phyloP scores from a whole-genome alignment of 192 early-diverging fungal species.

The Podila verticillata region DNA sequence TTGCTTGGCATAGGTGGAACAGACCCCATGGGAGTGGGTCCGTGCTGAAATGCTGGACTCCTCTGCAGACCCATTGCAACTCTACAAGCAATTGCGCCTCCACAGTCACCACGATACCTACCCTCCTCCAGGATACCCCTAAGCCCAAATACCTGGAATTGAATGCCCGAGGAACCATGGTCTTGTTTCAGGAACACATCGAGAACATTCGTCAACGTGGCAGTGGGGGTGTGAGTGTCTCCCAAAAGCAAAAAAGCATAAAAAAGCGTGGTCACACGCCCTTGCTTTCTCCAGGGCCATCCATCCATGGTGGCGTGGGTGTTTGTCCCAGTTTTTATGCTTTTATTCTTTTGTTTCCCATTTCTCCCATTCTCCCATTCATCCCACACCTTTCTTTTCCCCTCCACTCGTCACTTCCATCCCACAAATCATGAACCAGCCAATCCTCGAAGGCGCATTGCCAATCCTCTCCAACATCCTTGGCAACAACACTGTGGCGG shows the following conservation, averaged over 20 bases:
- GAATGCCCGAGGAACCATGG: too few species aligned
- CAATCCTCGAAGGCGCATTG: slow-evolving; percentile 27
- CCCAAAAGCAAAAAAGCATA: neutral
- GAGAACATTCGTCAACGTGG: too few species aligned
- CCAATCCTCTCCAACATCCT: slow-evolving; percentile 37
- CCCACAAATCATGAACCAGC: slow-evolving; percentile 26
- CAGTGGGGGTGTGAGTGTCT: too few species aligned
- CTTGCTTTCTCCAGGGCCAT: neutral
- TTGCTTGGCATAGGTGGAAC: too few species aligned
- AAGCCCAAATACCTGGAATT: too few species aligned
- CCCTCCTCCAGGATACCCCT: too few species aligned
- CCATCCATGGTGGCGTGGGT: neutral
- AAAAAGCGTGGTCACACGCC: slow-evolving; percentile 5
- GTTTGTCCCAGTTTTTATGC: neutral
- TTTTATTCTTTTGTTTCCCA: slow-evolving; percentile 2
- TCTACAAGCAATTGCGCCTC: too few species aligned
- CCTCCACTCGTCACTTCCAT: neutral
- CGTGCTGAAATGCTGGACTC: too few species aligned
- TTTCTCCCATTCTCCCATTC: neutral
- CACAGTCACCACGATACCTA: too few species aligned
- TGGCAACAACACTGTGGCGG: slow-evolving; percentile 42
- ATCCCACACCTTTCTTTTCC: neutral
- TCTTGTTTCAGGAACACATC: too few species aligned
- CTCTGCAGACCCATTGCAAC: too few species aligned
- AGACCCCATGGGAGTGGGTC: too few species aligned